Evolutionary conservation across 352 stramenopile species (phyloP).

Genomic region (Globisporangium yorkense): DNA sequence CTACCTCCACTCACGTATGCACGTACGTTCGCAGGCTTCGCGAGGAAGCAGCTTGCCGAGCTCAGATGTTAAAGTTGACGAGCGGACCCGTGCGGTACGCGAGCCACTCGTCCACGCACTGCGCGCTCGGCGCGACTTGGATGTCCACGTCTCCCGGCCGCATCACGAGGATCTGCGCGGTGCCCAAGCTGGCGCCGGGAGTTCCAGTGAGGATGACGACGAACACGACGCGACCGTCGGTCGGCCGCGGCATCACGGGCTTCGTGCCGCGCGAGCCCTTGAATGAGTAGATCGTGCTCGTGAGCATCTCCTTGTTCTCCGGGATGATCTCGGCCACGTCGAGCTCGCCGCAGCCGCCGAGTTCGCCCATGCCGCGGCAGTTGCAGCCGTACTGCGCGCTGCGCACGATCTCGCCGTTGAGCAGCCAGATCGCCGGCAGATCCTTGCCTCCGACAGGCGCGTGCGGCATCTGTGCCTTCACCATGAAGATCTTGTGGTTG

Average conservation of each 20-base stretch:
- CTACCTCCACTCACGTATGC: not conserved
- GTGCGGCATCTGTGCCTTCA: conserved; percentile 34
- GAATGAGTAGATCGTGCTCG: conserved; percentile 45
- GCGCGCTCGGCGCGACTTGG: conserved; percentile 11
- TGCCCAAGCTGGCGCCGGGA: conserved; percentile 10
- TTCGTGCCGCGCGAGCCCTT: conserved; percentile 30
- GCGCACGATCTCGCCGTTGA: conserved; percentile 43
- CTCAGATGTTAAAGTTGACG: conserved; percentile 23
- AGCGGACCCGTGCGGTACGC: conserved; percentile 18
- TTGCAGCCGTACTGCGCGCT: conserved; percentile 47
- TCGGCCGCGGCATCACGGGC: conserved; percentile 19
- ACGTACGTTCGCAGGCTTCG: too few relatives aligned
- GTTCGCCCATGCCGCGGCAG: conserved; percentile 33
- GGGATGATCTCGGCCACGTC: conserved; percentile 38
- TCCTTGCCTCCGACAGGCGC: conserved; percentile 12
- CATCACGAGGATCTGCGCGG: conserved; percentile 24
- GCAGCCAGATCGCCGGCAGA: conserved; percentile 33
- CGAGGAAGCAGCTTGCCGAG: not conserved
- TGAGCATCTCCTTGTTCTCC: conserved; percentile 17
- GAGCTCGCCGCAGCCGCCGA: conserved; percentile 50
- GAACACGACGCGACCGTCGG: conserved; percentile 21
- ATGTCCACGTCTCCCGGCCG: conserved; percentile 22
- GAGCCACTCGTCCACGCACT: conserved; percentile 21
- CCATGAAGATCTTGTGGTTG: conserved; percentile 47
- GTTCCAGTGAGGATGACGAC: conserved; percentile 28